Conservation (phyloP, 345 rosid genomes). For the Geranium rotundifolium region DNA sequence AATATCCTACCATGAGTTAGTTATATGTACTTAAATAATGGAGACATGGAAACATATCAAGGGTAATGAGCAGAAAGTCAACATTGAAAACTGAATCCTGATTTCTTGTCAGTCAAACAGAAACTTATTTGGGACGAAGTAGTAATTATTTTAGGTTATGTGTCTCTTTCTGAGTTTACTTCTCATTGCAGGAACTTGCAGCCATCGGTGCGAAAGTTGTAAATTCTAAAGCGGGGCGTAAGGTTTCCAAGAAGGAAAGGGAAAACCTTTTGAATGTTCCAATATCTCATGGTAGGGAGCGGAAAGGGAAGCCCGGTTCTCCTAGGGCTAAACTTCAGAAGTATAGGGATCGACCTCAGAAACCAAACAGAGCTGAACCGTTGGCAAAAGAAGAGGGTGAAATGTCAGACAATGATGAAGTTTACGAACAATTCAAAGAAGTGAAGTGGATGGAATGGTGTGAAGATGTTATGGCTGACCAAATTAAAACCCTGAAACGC, state of each 20-base stretch:
- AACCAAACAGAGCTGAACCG: slow-evolving; percentile 53
- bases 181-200: slow-evolving; percentile 54
- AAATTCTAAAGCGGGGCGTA: slow-evolving; percentile 55
- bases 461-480: slow-evolving; percentile 78
- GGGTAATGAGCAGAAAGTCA: no score
- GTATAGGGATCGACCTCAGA: slow-evolving; percentile 45
- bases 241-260: slow-evolving; percentile 54
- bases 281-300: slow-evolving; percentile 34
- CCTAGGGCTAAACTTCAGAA: slow-evolving; percentile 24
- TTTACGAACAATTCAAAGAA: slow-evolving; percentile 94
- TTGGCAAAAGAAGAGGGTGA: slow-evolving; percentile 96
- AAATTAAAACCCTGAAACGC: slow-evolving; percentile 72
- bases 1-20: no score
- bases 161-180: no score
- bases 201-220: slow-evolving; percentile 66
- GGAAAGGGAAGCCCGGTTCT: slow-evolving; percentile 44
- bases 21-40: no score
- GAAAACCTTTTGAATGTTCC: slow-evolving; percentile 38
- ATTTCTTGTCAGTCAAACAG: no score
- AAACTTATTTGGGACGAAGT: no score
- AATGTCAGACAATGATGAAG: slow-evolving; percentile 94
- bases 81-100: no score
- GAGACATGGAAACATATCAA: no score
- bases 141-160: no score
- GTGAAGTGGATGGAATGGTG: slow-evolving; percentile 99